Base-by-base conservation (phyloP, 2,329 filamentous ascomycete species). In the Drechslerella dactyloides region DNA sequence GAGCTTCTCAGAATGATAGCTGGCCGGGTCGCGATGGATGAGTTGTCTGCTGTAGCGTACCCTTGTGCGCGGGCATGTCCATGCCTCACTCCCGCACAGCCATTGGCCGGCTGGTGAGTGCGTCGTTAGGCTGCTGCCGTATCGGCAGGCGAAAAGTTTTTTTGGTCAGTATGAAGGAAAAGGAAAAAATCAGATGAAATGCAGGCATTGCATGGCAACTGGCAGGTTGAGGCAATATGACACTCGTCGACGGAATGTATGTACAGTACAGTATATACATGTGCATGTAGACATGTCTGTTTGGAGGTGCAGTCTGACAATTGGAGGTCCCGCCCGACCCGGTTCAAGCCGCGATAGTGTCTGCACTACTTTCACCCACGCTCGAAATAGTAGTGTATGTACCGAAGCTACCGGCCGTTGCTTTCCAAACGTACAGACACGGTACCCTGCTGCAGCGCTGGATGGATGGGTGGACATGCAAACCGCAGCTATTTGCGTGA, bases 151-250 rank as follows among this genome's bases (percentile, higher is more conserved):
- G 15, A 33, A 8, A 8, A 33, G 8, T 33, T 33, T 33, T 33
- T 4, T 33, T 33, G n/a, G n/a, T 33, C 8, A 33, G 27, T 33
- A 33, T 33, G 44, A 19, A 5, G 44, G 21, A 48, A 17, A 48
- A 48, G 21, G 21, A 17, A 48, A 48, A 48, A 21, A 48, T 48
- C 44, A 21, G 44, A 48, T 48, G 44, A 48, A 48, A 48, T 48
- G 19, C n/a, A n/a, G n/a, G 19, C n/a, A 21, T 10, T n/a, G n/a
- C n/a, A n/a, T n/a, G n/a, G n/a, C n/a, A n/a, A n/a, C n/a, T n/a
- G n/a, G n/a, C n/a, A n/a, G n/a, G n/a, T n/a, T n/a, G n/a, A n/a
- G n/a, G 19, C 19, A 11, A 10, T 5, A 23, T 6, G 4, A 10
- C 7, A 23, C 15, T 48, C 19, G 44, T 48, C 19, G n/a, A 19